phyloP scores from a whole-genome alignment of 805 yeast genomes.

The Candida peoriensis region DNA sequence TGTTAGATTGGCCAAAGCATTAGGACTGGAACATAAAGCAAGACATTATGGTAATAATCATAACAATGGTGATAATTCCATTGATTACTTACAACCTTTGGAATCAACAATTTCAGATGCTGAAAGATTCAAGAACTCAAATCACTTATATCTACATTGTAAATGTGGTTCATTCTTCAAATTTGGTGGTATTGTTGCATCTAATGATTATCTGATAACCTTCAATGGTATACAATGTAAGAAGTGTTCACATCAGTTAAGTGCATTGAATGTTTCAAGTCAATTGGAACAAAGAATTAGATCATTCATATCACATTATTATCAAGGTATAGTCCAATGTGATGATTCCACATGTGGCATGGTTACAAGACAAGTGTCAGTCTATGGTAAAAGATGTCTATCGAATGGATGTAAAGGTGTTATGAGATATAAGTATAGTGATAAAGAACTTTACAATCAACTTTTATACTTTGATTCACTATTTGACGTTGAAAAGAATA shows the following conservation, averaged over 20 bases:
- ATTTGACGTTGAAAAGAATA: constrained; percentile 79
- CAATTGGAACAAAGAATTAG: constrained; percentile 77
- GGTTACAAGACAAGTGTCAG: constrained; percentile 79
- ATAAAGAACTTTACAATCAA: constrained; percentile 81
- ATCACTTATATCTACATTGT: constrained; percentile 54
- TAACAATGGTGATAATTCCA: constrained; percentile 23
- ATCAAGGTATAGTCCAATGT: constrained; percentile 82
- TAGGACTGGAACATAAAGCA: constrained; percentile 69
- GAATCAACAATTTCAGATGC: constrained; percentile 77
- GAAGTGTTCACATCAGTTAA: constrained; percentile 48
- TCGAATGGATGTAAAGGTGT: constrained; percentile 62
- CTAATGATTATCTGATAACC: constrained; percentile 54
- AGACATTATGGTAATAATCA: constrained; percentile 25
- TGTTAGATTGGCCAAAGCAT: constrained; percentile 65
- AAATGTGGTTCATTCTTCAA: constrained; percentile 53
- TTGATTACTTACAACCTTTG: constrained; percentile 57
- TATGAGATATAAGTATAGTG: constrained; percentile 71
- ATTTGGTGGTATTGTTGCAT: constrained; percentile 71
- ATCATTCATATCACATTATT: constrained; percentile 65
- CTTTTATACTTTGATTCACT: constrained; percentile 70
- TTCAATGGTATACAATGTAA: constrained; percentile 69
- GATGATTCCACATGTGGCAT: constrained; percentile 81
- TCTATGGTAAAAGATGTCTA: constrained; percentile 83
- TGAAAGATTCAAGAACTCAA: constrained; percentile 72
- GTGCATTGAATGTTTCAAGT: constrained; percentile 51